These are phyloP conservation scores for Alternaria rosae DNA, from an alignment of 2,329 filamentous ascomycete genomes.

Conservation along the genomic window DNA sequence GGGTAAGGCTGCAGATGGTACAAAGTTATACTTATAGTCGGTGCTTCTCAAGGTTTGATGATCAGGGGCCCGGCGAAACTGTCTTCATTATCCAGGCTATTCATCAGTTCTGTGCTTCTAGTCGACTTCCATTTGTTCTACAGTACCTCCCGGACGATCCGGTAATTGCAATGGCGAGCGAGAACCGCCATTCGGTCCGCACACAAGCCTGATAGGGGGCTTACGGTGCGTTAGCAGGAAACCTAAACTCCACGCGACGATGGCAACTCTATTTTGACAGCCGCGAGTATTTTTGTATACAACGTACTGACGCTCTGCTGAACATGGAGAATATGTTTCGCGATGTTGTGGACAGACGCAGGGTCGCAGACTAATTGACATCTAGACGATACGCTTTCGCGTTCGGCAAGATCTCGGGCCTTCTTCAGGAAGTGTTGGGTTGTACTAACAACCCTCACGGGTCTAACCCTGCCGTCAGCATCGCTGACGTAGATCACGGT, in stretches of 20 bases:
- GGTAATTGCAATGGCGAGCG: constrained; percentile 4
- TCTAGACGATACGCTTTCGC: neutral
- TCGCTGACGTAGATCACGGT: neutral
- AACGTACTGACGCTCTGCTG: neutral
- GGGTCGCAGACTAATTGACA: neutral
- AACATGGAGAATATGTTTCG: neutral
- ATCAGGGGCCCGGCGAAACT: neutral
- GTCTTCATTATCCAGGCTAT: neutral
- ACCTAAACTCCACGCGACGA: neutral
- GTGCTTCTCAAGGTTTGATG: neutral
- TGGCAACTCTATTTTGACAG: neutral
- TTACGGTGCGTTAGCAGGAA: neutral
- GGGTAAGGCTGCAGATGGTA: neutral
- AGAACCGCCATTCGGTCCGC: constrained; percentile 5
- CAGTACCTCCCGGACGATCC: neutral
- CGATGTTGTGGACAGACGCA: neutral
- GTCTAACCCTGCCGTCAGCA: neutral
- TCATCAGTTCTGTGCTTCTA: neutral
- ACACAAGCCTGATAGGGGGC: neutral
- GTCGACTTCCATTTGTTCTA: neutral
- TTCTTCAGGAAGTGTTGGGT: neutral
- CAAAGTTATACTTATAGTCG: constrained; percentile 1
- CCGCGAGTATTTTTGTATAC: neutral
- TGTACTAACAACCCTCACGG: neutral
- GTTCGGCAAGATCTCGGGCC: neutral